These are phyloP conservation scores for Citrullus colocynthis DNA, from an alignment of 306 rosid species.

Conservation along the genomic window DNA sequence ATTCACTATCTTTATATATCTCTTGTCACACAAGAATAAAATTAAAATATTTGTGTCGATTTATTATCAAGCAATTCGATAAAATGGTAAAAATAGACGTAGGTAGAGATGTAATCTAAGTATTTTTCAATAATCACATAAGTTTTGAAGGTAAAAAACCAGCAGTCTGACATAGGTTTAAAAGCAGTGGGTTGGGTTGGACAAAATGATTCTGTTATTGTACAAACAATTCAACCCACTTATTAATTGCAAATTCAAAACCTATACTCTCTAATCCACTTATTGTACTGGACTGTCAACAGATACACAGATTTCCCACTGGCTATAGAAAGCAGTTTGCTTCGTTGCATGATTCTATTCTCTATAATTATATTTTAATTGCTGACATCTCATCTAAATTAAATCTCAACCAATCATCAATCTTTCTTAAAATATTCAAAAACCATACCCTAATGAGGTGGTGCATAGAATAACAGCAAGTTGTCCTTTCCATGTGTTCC, in stretches of 20 bases:
- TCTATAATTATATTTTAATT: background rate
- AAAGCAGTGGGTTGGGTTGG: background rate
- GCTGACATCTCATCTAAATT: background rate
- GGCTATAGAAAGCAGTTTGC: background rate
- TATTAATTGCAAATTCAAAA: background rate
- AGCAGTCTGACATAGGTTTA: background rate
- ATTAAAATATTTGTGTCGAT: no score
- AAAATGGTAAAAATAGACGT: no score
- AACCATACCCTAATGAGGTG: background rate
- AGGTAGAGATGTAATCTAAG: no score
- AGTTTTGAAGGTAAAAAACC: background rate
- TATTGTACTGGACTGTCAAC: background rate
- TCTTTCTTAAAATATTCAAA: background rate
- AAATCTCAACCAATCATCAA: background rate
- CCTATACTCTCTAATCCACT: background rate
- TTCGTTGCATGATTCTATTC: background rate
- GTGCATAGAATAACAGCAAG: background rate
- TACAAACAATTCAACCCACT: background rate
- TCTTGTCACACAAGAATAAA: no score
- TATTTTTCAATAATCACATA: no score
- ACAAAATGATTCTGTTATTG: background rate
- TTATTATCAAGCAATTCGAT: no score
- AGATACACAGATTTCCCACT: background rate
- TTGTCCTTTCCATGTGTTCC: background rate
- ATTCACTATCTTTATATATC: no score